Percentiles rank a stretch among this genome's conserved stretches.
Conservation (phyloP, 768 basidiomycete species). For the Pisolithus sp. region DNA sequence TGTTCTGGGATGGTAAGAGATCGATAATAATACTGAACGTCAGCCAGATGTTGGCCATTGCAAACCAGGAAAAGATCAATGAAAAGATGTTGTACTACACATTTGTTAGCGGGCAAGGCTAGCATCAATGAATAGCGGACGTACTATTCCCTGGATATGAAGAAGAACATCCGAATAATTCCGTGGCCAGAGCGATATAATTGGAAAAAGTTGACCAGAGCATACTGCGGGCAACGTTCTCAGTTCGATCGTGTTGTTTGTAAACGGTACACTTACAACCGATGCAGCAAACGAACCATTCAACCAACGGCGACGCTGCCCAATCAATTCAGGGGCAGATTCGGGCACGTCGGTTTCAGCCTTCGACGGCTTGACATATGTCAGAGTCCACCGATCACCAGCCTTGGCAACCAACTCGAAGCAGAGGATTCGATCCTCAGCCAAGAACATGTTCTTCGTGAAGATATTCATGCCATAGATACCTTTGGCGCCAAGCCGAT, state of each 20-base stretch:
- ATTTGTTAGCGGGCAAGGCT: background rate
- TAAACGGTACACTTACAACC: constrained; percentile 47
- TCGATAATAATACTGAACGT: constrained; percentile 96
- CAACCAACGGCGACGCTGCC: constrained; percentile 93
- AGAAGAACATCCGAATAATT: constrained; percentile 90
- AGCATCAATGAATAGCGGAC: constrained; percentile 22
- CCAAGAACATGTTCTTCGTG: constrained; percentile 88
- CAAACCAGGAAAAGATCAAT: constrained; percentile 89
- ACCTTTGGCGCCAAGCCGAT: constrained; percentile 87
- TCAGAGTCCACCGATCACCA: constrained; percentile 80
- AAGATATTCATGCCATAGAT: constrained; percentile 97
- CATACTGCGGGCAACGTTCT: constrained; percentile 48
- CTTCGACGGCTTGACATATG: constrained; percentile 91
- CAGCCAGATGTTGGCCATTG: constrained; percentile 86
- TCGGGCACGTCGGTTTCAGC: constrained; percentile 97
- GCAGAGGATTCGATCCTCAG: constrained; percentile 95
- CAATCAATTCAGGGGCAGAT: constrained; percentile 84
- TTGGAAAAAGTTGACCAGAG: constrained; percentile 87
- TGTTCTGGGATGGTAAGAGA: constrained; percentile 52
- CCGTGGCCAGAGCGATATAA: constrained; percentile 85
- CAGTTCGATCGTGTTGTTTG: background rate
- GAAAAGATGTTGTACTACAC: constrained; percentile 79
- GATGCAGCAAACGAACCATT: constrained; percentile 95
- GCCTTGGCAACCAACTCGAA: constrained; percentile 95
- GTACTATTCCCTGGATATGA: constrained; percentile 88